These are phyloP conservation scores for Mycena vitilis DNA, from an alignment of 768 basidiomycete genomes.

Conservation along the genomic window DNA sequence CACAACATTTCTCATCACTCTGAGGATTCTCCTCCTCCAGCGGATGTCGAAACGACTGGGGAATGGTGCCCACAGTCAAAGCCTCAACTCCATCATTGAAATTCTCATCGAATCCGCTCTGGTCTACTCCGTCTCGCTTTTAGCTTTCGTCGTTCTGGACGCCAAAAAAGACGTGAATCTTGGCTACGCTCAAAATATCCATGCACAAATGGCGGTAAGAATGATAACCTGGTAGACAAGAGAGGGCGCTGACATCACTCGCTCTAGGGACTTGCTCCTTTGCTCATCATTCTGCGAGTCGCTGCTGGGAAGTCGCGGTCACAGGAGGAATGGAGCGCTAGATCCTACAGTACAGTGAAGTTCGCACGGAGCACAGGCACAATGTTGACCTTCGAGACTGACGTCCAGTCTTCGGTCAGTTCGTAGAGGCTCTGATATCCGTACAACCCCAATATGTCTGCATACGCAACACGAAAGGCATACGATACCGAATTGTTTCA, in stretches of 20 bases:
- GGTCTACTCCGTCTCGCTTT: constrained; percentile 14
- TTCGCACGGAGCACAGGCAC: neutral
- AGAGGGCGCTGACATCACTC: neutral
- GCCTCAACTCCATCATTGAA: neutral
- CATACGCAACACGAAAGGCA: too few relatives aligned
- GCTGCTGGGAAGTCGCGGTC: constrained; percentile 12
- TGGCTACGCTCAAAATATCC: constrained; percentile 25
- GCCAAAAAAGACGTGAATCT: constrained; percentile 13
- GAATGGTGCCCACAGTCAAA: too few relatives aligned
- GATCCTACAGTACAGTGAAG: neutral
- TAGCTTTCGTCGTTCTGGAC: constrained; percentile 21
- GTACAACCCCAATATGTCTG: too few relatives aligned
- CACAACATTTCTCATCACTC: too few relatives aligned
- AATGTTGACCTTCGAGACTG: too few relatives aligned
- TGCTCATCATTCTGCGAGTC: constrained; percentile 22
- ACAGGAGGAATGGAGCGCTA: constrained; percentile 17
- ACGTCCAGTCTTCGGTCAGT: too few relatives aligned
- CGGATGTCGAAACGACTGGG: too few relatives aligned
- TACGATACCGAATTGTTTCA: too few relatives aligned
- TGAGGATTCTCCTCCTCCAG: too few relatives aligned
- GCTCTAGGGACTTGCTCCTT: constrained; percentile 18
- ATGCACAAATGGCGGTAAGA: constrained; percentile 21
- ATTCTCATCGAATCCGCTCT: constrained; percentile 24
- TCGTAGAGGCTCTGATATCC: too few relatives aligned
- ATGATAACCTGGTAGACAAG: too few relatives aligned